phyloP scores from a whole-genome alignment of 352 stramenopile species.

The Pythium myriotylum region DNA sequence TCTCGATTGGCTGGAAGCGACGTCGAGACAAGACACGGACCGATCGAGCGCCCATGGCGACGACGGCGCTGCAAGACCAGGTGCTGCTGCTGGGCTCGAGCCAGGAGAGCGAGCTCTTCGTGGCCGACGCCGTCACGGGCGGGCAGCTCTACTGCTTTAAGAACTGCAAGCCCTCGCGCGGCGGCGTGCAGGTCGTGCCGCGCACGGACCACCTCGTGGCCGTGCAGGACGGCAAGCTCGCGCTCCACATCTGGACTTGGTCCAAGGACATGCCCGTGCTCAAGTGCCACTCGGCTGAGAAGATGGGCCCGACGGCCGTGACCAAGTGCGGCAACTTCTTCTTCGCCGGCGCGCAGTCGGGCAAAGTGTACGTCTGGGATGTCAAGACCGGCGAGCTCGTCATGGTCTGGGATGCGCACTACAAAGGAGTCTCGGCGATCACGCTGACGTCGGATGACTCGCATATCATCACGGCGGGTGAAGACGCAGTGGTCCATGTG shows the following conservation, averaged over 20 bases:
- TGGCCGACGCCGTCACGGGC: conserved; percentile 59
- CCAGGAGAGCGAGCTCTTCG: conserved; percentile 68
- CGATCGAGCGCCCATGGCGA: conserved; percentile 33
- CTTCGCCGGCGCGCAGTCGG: conserved; percentile 69
- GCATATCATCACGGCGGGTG: conserved; percentile 75
- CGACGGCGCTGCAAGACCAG: conserved; percentile 51
- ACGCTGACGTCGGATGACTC: conserved; percentile 73
- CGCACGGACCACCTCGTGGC: conserved; percentile 70
- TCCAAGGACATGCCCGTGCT: conserved; percentile 67
- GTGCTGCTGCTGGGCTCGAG: conserved; percentile 68
- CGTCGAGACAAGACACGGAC: neutral
- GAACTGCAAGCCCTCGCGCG: conserved; percentile 52
- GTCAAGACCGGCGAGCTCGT: conserved; percentile 81
- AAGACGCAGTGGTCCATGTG: conserved; percentile 82
- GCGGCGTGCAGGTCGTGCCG: conserved; percentile 56
- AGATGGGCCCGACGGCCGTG: conserved; percentile 58
- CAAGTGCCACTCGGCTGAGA: conserved; percentile 81
- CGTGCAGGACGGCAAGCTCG: conserved; percentile 70
- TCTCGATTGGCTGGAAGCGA: conserved; percentile 17
- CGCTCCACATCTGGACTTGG: conserved; percentile 66
- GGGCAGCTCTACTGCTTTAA: conserved; percentile 80
- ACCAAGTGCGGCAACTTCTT: conserved; percentile 77
- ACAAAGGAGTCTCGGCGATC: conserved; percentile 80
- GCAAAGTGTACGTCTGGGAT: conserved; percentile 88
- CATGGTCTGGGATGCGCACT: conserved; percentile 84